These are phyloP conservation scores for Lentinula novae-zelandiae DNA, from an alignment of 1,284 basidiomycete genomes.

Conservation along the genomic window DNA sequence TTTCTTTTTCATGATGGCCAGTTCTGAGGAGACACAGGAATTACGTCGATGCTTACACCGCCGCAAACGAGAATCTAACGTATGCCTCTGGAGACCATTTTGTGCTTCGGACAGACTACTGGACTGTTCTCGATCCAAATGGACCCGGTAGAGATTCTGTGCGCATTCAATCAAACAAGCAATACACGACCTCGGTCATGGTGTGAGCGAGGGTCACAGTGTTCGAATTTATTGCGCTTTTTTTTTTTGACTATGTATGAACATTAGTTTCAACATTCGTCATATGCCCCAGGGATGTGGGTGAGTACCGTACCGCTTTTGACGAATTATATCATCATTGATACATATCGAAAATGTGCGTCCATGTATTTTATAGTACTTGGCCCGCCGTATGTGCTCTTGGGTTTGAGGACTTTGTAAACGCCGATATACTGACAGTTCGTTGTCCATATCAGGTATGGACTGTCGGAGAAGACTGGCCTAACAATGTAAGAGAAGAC, in stretches of 20 bases:
- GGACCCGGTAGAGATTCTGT: slow-evolving; percentile 60
- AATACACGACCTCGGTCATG: slow-evolving; percentile 50
- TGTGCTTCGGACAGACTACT: slow-evolving; percentile 51
- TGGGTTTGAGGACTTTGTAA: neutral
- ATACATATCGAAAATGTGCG: neutral
- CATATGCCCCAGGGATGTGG: slow-evolving; percentile 64
- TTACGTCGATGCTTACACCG: slow-evolving; percentile 47
- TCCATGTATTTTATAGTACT: slow-evolving; percentile 30
- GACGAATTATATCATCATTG: neutral
- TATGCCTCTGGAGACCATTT: slow-evolving; percentile 43
- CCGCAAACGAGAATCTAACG: slow-evolving; percentile 42
- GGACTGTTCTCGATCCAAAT: slow-evolving; percentile 36
- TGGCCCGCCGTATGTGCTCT: slow-evolving; percentile 41
- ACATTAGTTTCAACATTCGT: slow-evolving; percentile 45
- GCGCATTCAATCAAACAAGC: slow-evolving; percentile 46
- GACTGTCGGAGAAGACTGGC: slow-evolving; percentile 48
- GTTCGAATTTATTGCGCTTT: neutral
- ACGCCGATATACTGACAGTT: neutral
- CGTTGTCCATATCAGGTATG: slow-evolving; percentile 24
- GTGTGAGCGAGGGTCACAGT: slow-evolving; percentile 38
- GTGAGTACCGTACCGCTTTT: slow-evolving; percentile 45
- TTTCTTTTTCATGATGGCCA: slow-evolving; percentile 13
- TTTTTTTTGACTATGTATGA: neutral
- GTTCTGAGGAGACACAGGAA: slow-evolving; percentile 32
- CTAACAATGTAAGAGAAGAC: slow-evolving; percentile 32